Evolutionary conservation across 805 yeast species (phyloP).

Genomic region (Kuraishia piskuri): DNA sequence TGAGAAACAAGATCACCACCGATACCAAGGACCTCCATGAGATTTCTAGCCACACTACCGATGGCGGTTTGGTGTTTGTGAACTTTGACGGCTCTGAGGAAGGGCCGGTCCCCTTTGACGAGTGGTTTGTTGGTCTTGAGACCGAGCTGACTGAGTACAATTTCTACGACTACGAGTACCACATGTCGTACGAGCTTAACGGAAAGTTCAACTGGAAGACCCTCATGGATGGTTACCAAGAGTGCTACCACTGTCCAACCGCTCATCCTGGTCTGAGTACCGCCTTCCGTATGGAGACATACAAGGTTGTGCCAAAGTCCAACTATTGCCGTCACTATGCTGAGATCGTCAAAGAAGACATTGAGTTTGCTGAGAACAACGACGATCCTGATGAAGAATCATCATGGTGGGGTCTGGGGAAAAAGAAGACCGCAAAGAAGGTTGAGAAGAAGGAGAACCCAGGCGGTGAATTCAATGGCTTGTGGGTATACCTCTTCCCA

Average conservation of each 20-base stretch:
- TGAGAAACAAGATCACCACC: slow-evolving; percentile 49
- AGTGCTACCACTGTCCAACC: slow-evolving; percentile 60
- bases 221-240: slow-evolving; percentile 59
- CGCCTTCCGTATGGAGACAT: slow-evolving; percentile 54
- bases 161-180: slow-evolving; percentile 51
- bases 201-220: slow-evolving; percentile 62
- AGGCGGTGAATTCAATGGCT: slow-evolving; percentile 53
- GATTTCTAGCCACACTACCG: slow-evolving; percentile 45
- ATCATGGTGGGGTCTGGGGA: slow-evolving; percentile 37
- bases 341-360: slow-evolving; percentile 32
- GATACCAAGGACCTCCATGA: slow-evolving; percentile 48
- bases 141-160: slow-evolving; percentile 48
- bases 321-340: slow-evolving; percentile 58
- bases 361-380: slow-evolving; percentile 18
- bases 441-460: slow-evolving; percentile 32
- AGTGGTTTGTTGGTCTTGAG: slow-evolving; percentile 42
- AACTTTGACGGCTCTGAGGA: slow-evolving; percentile 40
- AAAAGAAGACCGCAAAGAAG: slow-evolving; percentile 16
- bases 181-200: slow-evolving; percentile 54
- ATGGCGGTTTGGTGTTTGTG: slow-evolving; percentile 47
- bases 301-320: slow-evolving; percentile 49
- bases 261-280: slow-evolving; percentile 53
- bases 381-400: slow-evolving; percentile 26
- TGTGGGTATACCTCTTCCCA: slow-evolving; percentile 55
- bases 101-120: slow-evolving; percentile 33